Evolutionary conservation across 2,329 filamentous ascomycete species (phyloP), one percentile per base, ranked within the genome.

Genomic region (Sporothrix pseudoabietina): DNA sequence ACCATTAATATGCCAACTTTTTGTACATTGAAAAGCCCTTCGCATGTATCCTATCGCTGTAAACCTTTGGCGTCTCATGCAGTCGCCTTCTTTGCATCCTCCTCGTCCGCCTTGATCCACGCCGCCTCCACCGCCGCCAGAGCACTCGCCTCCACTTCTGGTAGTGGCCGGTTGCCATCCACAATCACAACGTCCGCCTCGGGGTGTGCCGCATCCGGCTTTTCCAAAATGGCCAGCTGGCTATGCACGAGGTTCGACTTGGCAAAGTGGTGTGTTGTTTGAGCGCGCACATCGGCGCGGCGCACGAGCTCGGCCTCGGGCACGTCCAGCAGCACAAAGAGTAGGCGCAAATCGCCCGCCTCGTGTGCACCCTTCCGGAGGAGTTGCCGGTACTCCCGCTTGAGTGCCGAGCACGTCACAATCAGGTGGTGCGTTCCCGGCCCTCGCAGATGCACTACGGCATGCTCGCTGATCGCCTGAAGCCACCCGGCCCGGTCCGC

Each of bases 401-500:
- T 94, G 22, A 94, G 84, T 0, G 92, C 92, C n/a, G 90, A 93
- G 84, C 92, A 94, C 69, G 92, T 93, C 72, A 94, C 87, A 71
- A 94, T 88, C 32, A 93, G 91, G 52, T 90, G 87, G 35, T 84
- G 80, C 2, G 85, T 82, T 19, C 75, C 73, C 8, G 83, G 82
- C 65, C 78, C 79, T 57, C 82, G 78, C 73, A 85, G 79, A 47
- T 80, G 79, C 49, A 77, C 75, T 6, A 83, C 78, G 69, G 83
- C 81, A 77, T 83, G 85, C 76, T 88, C 83, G 73, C 87, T 87
- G 1, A 91, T 84, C 8, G 83, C 84, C 75, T 87, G 86, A 57
- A 94, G 87, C 92, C 92, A 94, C 82, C 92, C 92, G 89, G 91
- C 92, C 73, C 92, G 88, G 81, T 94, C 92, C 61, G 86, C 87